Base-by-base conservation (phyloP, 2,329 filamentous ascomycete genomes). In the Diaporthe sp. region DNA sequence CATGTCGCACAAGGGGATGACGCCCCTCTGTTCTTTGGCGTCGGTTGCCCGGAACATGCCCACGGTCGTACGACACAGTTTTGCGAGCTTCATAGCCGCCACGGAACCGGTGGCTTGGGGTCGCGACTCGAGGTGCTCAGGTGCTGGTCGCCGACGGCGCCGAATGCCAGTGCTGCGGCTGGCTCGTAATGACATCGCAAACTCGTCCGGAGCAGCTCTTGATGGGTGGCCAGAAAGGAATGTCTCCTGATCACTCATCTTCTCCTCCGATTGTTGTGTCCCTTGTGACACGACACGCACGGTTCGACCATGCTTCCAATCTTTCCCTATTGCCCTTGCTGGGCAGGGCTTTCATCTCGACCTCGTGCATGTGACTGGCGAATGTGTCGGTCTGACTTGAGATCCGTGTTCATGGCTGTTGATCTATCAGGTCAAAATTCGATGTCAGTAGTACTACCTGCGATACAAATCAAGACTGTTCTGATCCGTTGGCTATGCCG, bases 11-110 rank as follows among this genome's bases (percentile, higher is more conserved):
- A 55, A 34, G 34, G 13, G 25, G 15, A 44, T 44, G 19, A 4
- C 37, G 42, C 7, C n/a, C 57, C 34, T 34, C 15, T 13, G 10
- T 53, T 4, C 22, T 46, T 12, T 34, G 37, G 34, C 46, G 57
- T 62, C 37, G 37, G 34, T 9, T 62, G 46, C n/a, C 70, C 70
- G 70, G 65, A 31, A 72, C 34, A 61, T 17, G 17, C 25, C 7
- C 22, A 34, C 34, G 49, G 65, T 69, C 34, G 65, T 39, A 55
- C 65, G 28, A 39, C 12, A 2, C 19, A 8, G 28, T 46, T 58
- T 58, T 31, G 28, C 51, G n/a, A 31, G 6, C 7, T 46, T 34
- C 46, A 37, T n/a, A 55, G 19, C 17, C 46, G 65, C 49, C 49
- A 69, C 15, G 13, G 49, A 15, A 28, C 10, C 34, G 28, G 49